These are phyloP conservation scores for Exobasidium rhododendri DNA, from an alignment of 1,284 basidiomycete genomes.

Conservation along the genomic window DNA sequence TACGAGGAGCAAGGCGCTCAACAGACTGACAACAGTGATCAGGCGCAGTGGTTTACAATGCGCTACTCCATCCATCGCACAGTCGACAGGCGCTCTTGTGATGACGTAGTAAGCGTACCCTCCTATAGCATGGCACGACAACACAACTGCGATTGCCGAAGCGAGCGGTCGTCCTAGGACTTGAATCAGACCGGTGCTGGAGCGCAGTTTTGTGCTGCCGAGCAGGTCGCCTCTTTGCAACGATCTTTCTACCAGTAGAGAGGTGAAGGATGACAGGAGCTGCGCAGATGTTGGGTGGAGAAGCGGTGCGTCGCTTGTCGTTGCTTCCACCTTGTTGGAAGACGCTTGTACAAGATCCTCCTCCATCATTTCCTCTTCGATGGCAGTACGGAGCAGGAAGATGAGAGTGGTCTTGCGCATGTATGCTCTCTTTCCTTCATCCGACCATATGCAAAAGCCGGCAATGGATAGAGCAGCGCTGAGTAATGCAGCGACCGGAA, in stretches of 20 bases:
- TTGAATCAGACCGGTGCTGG: neutral
- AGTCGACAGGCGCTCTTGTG: constrained; percentile 7
- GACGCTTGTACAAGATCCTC: neutral
- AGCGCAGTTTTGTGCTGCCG: neutral
- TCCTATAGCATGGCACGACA: constrained; percentile 2
- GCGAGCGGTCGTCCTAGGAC: constrained; percentile 6
- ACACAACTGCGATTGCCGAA: neutral
- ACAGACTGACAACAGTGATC: neutral
- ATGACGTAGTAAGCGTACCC: neutral
- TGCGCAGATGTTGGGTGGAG: constrained; percentile 4
- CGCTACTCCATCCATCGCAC: constrained; percentile 3
- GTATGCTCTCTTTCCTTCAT: constrained; percentile 12
- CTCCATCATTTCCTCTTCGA: neutral
- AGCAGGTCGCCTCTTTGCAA: neutral
- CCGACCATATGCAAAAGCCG: constrained; percentile 25
- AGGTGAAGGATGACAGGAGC: neutral
- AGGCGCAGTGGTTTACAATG: constrained; percentile 7
- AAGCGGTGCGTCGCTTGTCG: constrained; percentile 1
- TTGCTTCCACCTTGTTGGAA: neutral
- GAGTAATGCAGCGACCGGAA: constrained; percentile 41
- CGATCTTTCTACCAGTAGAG: neutral
- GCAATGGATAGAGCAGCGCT: constrained; percentile 38
- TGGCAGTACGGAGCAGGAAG: neutral
- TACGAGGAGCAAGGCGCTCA: neutral
- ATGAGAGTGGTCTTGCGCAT: constrained; percentile 4